Evolutionary conservation across 2,329 filamentous ascomycete species (phyloP), one percentile per base, ranked within the genome.

Genomic region (Raffaelea deltoideospora): DNA sequence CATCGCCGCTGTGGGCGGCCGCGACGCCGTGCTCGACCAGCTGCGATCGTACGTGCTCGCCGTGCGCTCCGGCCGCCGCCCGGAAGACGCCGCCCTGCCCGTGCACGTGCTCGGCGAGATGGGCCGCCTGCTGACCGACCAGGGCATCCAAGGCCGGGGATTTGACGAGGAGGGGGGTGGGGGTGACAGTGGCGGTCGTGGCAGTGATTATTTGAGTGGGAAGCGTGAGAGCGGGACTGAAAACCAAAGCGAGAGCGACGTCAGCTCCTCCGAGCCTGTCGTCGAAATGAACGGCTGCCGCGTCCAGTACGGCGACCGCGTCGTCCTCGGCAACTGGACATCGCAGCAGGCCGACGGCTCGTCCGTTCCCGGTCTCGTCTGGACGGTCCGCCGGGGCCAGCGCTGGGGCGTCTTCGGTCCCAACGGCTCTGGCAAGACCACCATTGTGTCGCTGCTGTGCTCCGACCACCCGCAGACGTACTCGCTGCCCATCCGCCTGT

Each of bases 381-480:
- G 90, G 85, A 82, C 70, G 1, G 77, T 96, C 19, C 72, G 76
- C 28, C 72, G 79, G 35, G 87, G 88, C 19, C 76, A 95, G 53
- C 75, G 87, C 43, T 94, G 86, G 81, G 88, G 83, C 3, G 72
- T 96, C 15, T 90, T 98, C 50, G 90, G 90, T 0, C 80, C 87
- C 23, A 96, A 98, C 48, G 90, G 81, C 11, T 94, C 85, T 1
- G 90, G 90, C 15, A 98, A 98, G 62, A 98, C 90, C 0, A 98
- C 90, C 0, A 69, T 98, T 28, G 71, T 96, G 21, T 90, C 86
- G 5, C 67, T 98, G 6, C 81, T 98, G 41, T 92, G 84, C 41
- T 96, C 88, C 1, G 90, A 98, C 50, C 90, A 98, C 49, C 90
- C 90, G 0, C 88, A 96, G 55, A 77, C 87, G 0, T 98, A 96